Evolutionary conservation across 2,329 filamentous ascomycete species (phyloP), one percentile per base, ranked within the genome.

Genomic region (Colletotrichum somersetense): DNA sequence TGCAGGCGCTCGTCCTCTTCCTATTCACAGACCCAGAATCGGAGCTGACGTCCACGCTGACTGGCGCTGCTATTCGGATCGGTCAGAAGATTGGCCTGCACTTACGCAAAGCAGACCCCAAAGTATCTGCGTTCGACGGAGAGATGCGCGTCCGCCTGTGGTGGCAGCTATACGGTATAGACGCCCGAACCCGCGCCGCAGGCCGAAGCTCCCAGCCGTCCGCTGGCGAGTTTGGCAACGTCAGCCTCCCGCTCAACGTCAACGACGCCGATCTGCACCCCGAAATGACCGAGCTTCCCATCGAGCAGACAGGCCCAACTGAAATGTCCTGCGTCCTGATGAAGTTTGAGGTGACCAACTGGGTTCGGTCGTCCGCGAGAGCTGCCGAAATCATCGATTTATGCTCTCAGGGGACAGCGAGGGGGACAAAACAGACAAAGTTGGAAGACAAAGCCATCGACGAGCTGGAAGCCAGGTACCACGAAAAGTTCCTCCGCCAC

Each of bases 201-300:
- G 75, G 67, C 1, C 55, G 66, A 1, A 74, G 74, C 33, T 18
- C 52, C 0, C 50, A 35, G 23, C 71, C 23, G 33, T 73, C 75
- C 14, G 62, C 38, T 0, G 44, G 35, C 10, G 69, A 65, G 2
- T 68, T 65, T 2, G 61, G 55, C 23, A 85, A 87, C 52, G 85
- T 86, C 0, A 83, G 85, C 38, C 81, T 87, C 75, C 88, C 89
- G 0, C 78, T 88, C 2, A 91, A 91, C 67, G 79, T 90, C 62
- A 86, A 90, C 64, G 89, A 91, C 73, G 77, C 77, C 6, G 86
- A 89, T 50, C 77, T 91, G 2, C 78, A 82, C n/a, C 87, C 87
- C 0, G 80, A 82, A 7, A 88, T 87, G 84, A 79, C 77, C 0
- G 81, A 84, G 0, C 81, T 85, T 0, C 87, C 87, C 0, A 62